Evolutionary conservation across 176 grass and related monocot genomes (phyloP).

Genomic region (Avena atlantica): DNA sequence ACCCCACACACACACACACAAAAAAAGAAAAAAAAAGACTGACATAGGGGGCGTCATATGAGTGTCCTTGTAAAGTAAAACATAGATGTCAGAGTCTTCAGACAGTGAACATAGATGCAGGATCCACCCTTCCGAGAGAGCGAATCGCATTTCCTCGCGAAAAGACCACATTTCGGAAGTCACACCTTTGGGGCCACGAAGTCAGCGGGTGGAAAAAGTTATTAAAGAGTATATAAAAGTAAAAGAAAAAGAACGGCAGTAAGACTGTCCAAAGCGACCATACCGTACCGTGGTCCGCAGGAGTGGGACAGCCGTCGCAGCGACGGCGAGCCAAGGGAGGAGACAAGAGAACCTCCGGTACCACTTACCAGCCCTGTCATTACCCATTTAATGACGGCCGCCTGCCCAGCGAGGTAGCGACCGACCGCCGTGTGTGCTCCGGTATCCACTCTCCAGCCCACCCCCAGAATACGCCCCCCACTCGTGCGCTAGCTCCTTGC

Average conservation of each 20-base stretch:
- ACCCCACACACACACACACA: no score
- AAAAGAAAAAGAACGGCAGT: background rate
- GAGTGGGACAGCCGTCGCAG: background rate
- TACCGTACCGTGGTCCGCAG: background rate
- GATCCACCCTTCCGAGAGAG: no score
- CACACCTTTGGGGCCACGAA: background rate
- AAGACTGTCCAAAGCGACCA: background rate
- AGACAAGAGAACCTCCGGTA: background rate
- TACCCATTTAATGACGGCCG: background rate
- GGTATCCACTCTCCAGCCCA: conserved; percentile 18
- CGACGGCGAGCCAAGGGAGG: background rate
- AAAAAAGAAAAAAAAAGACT: no score
- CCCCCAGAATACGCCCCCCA: background rate
- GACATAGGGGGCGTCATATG: no score
- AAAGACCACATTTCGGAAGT: background rate
- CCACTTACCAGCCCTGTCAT: background rate
- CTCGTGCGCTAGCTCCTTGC: background rate
- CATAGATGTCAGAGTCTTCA: no score
- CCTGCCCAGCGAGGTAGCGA: background rate
- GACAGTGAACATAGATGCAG: no score
- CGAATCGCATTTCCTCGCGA: no score
- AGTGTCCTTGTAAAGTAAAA: no score
- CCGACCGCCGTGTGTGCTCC: conserved; percentile 12
- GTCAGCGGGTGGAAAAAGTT: background rate
- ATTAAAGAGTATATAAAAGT: background rate